Evolutionary conservation across 2,329 filamentous ascomycete species (phyloP).

Genomic region (Davidsoniella virescens): DNA sequence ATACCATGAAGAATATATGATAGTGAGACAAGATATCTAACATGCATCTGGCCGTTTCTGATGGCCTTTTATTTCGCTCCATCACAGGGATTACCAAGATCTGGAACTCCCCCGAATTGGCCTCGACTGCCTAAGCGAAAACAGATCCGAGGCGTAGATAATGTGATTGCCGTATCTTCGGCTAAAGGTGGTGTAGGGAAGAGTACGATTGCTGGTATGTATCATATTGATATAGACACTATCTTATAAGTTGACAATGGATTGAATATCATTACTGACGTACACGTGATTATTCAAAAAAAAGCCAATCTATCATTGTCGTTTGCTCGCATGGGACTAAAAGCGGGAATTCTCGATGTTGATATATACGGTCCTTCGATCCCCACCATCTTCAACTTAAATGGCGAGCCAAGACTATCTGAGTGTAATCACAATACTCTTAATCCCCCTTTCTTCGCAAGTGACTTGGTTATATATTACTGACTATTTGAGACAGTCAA

Average conservation of each 20-base stretch:
- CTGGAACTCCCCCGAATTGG: conserved; percentile 39
- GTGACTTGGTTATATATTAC: too few relatives aligned
- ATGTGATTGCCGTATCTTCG: conserved; percentile 91
- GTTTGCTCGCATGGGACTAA: conserved; percentile 65
- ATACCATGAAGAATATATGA: too few relatives aligned
- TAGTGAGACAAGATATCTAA: too few relatives aligned
- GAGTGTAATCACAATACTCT: conserved; percentile 30
- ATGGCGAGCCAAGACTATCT: conserved; percentile 62
- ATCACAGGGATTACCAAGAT: conserved; percentile 63
- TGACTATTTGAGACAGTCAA: conserved; percentile 36
- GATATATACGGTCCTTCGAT: conserved; percentile 96
- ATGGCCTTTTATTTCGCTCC: not conserved
- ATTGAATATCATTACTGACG: not conserved
- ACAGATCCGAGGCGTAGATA: conserved; percentile 68
- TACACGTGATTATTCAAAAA: not conserved
- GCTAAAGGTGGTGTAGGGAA: conserved; percentile 98
- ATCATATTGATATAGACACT: not conserved
- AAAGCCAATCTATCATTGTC: conserved; percentile 68
- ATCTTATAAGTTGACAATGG: not conserved
- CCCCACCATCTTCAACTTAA: conserved; percentile 72
- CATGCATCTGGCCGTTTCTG: not conserved
- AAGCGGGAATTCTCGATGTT: conserved; percentile 78
- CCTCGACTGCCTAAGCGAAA: conserved; percentile 67
- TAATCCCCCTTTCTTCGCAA: conserved; percentile 18
- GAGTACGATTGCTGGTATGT: conserved; percentile 69